phyloP scores from a whole-genome alignment of 2,329 filamentous ascomycete genomes.

The Paecilomyces dactylethromorphus region DNA sequence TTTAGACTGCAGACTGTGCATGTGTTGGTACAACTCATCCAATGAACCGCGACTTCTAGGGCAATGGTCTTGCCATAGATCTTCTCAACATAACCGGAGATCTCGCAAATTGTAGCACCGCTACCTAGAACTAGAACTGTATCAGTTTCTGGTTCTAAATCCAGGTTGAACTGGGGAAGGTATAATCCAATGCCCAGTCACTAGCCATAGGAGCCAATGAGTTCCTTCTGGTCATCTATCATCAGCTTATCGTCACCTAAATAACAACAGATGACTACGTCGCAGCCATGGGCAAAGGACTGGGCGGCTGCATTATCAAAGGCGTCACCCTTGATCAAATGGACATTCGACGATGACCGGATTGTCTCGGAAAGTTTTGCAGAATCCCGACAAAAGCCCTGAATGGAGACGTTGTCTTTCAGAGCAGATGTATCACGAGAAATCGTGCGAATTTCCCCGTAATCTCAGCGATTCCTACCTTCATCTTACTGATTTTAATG shows the following conservation, averaged over 20 bases:
- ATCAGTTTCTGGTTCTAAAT: neutral
- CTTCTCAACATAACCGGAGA: conserved; percentile 17
- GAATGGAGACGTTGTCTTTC: conserved; percentile 15
- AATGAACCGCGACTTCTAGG: conserved; percentile 18
- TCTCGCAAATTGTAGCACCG: conserved; percentile 15
- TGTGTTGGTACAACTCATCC: conserved; percentile 20
- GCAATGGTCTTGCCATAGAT: conserved; percentile 16
- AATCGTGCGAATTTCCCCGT: conserved; percentile 27
- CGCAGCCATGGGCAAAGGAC: conserved; percentile 21
- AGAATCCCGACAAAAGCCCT: conserved; percentile 22
- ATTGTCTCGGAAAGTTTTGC: conserved; percentile 16
- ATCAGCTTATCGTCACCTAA: conserved; percentile 33
- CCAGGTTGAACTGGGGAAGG: neutral
- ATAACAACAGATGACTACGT: conserved; percentile 37
- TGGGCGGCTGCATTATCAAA: conserved; percentile 17
- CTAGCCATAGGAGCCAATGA: conserved; percentile 39
- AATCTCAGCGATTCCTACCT: conserved; percentile 25
- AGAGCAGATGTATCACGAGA: conserved; percentile 20
- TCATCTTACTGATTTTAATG: neutral
- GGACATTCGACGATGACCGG: conserved; percentile 8
- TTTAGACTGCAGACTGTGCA: conserved; percentile 13
- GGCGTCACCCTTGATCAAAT: conserved; percentile 19
- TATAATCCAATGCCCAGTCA: conserved; percentile 38
- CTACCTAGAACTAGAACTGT: conserved; percentile 28
- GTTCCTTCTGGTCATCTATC: conserved; percentile 34